A percentile compares a stretch with the other conserved stretches of the same genome.
Conservation (phyloP, 768 basidiomycete genomes). For the Lactifluus volemus region DNA sequence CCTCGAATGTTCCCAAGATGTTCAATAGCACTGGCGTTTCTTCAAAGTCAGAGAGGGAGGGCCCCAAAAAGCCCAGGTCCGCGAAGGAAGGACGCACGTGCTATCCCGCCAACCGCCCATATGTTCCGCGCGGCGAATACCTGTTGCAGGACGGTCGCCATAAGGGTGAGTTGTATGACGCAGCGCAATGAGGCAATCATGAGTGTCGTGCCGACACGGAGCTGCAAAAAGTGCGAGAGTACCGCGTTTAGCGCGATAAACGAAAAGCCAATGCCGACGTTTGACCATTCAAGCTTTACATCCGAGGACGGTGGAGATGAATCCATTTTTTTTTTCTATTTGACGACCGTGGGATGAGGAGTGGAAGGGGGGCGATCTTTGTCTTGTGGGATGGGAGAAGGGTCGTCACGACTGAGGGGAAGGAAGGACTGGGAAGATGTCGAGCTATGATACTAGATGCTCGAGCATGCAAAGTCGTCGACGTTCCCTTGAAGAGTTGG, state of each 20-base stretch:
- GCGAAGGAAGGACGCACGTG: slow-evolving; percentile 38
- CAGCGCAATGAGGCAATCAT: slow-evolving; percentile 66
- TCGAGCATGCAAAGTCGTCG: too few species aligned
- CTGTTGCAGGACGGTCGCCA: slow-evolving; percentile 58
- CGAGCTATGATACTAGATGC: too few species aligned
- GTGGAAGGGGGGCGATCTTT: too few species aligned
- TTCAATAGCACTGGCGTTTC: slow-evolving; percentile 50
- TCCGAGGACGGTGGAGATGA: slow-evolving; percentile 16
- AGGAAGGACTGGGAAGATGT: too few species aligned
- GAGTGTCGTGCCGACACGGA: slow-evolving; percentile 63
- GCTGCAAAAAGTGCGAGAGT: slow-evolving; percentile 52
- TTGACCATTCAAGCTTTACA: slow-evolving; percentile 50
- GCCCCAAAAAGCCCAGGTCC: too few species aligned
- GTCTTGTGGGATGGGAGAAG: too few species aligned
- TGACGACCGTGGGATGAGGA: too few species aligned
- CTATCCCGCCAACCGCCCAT: slow-evolving; percentile 67
- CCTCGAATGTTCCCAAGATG: slow-evolving; percentile 68
- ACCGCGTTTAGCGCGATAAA: slow-evolving; percentile 70
- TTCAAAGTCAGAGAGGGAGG: background rate
- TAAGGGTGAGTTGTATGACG: slow-evolving; percentile 65
- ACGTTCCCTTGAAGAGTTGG: too few species aligned
- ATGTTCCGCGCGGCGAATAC: slow-evolving; percentile 71
- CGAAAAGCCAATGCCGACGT: slow-evolving; percentile 64
- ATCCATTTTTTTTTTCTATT: slow-evolving; percentile 25
- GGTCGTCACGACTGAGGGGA: too few species aligned